phyloP scores from a whole-genome alignment of 2,329 filamentous ascomycete species.

The Alternaria ethzedia region DNA sequence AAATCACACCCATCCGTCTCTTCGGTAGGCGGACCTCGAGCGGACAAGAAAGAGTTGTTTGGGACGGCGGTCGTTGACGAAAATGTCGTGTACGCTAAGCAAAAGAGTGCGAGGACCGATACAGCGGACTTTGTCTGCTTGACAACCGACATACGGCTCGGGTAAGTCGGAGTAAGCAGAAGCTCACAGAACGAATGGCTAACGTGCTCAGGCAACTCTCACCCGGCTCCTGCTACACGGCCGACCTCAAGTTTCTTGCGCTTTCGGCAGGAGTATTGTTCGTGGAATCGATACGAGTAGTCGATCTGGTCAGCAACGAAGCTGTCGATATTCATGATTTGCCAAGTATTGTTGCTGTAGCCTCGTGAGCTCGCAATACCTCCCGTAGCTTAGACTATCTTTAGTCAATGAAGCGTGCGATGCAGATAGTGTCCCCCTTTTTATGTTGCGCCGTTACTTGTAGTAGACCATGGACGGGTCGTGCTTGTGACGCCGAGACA shows the following conservation, averaged over 20 bases:
- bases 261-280: conserved; percentile 69
- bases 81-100: conserved; percentile 73
- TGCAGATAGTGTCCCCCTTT: not conserved
- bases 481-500: not conserved
- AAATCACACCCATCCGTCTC: conserved; percentile 52
- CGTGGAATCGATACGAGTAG: conserved; percentile 74
- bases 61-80: conserved; percentile 76
- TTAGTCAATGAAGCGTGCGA: not conserved
- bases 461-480: not conserved
- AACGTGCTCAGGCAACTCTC: conserved; percentile 64
- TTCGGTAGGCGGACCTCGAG: conserved; percentile 43
- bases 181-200: conserved; percentile 3
- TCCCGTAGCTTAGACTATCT: not conserved
- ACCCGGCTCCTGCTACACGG: conserved; percentile 75
- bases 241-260: conserved; percentile 74
- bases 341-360: conserved; percentile 65
- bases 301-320: conserved; percentile 76
- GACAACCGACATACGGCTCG: conserved; percentile 75
- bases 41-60: conserved; percentile 47
- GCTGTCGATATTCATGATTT: conserved; percentile 78
- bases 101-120: conserved; percentile 69
- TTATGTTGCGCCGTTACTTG: not conserved
- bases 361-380: conserved; percentile 10
- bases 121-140: conserved; percentile 74
- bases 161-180: conserved; percentile 53